Percentiles rank a stretch among this genome's conserved stretches.
These are phyloP conservation scores for Mycena filopes DNA, from an alignment of 768 basidiomycete species.

Conservation along the genomic window DNA sequence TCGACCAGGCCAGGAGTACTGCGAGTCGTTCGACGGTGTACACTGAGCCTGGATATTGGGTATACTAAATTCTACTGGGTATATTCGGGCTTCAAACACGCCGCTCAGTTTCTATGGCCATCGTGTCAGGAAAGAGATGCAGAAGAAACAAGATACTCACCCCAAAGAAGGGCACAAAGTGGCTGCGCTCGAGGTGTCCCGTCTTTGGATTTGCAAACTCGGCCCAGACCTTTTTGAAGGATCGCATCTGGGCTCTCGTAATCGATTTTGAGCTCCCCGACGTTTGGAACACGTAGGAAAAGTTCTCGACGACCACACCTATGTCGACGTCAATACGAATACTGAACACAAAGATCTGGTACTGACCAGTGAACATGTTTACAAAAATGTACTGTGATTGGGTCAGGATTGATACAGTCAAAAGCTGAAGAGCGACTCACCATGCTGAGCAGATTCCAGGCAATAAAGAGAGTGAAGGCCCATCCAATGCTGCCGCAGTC, in stretches of 20 bases:
- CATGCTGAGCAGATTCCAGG: constrained; percentile 97
- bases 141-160: constrained; percentile 59
- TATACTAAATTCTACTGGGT: constrained; percentile 75
- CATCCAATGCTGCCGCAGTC: constrained; percentile 91
- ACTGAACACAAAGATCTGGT: neutral
- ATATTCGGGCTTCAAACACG: constrained; percentile 89
- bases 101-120: constrained; percentile 78
- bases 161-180: constrained; percentile 82
- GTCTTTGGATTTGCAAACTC: constrained; percentile 83
- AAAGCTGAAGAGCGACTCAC: constrained; percentile 38
- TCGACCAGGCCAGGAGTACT: constrained; percentile 45
- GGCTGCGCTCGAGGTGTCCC: constrained; percentile 76
- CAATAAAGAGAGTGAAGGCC: constrained; percentile 89
- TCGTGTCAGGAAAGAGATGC: constrained; percentile 18
- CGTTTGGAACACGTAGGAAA: constrained; percentile 94
- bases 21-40: constrained; percentile 47
- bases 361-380: constrained; percentile 91
- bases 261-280: constrained; percentile 85
- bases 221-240: constrained; percentile 95
- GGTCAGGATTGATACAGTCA: neutral
- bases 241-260: constrained; percentile 90
- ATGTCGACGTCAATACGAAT: constrained; percentile 11
- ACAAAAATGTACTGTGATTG: constrained; percentile 88
- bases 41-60: constrained; percentile 67
- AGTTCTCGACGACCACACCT: constrained; percentile 95